Evolutionary conservation across 257 asterid species (phyloP).

Genomic region (Buddleja alternifolia): DNA sequence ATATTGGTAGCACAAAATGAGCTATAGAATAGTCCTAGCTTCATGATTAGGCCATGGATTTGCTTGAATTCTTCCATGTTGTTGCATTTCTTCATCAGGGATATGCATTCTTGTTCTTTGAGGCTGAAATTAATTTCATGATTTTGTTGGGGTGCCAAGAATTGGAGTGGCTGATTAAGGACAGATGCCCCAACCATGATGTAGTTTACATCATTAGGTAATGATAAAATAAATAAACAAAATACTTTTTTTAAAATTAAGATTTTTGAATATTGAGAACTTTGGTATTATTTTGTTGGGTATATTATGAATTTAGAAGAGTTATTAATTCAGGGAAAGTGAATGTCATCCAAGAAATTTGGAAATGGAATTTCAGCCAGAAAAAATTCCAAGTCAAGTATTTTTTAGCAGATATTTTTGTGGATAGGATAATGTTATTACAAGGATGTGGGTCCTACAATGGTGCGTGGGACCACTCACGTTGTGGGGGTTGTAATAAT

Average conservation of each 20-base stretch:
- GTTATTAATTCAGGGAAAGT: neutral
- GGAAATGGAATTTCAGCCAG: constrained; percentile 49
- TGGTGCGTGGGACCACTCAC: too few species aligned
- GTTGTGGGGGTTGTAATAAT: too few species aligned
- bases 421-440: constrained; percentile 68
- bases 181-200: constrained; percentile 69
- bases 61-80: constrained; percentile 60
- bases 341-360: constrained; percentile 53
- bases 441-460: constrained; percentile 35
- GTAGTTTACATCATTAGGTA: constrained; percentile 35
- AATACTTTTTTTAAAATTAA: too few species aligned
- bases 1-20: constrained; percentile 72
- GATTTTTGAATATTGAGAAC: neutral
- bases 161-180: constrained; percentile 53
- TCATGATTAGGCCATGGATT: constrained; percentile 65
- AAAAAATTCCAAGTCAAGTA: constrained; percentile 41
- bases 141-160: constrained; percentile 41
- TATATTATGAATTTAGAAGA: neutral
- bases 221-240: too few species aligned
- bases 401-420: constrained; percentile 34
- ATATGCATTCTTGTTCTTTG: constrained; percentile 69
- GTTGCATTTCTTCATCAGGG: constrained; percentile 59
- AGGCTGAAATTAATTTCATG: constrained; percentile 40
- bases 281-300: constrained; percentile 3
- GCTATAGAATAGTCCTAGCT: constrained; percentile 63